Conservation (phyloP, 768 basidiomycete genomes). For the Mycena maculata region DNA sequence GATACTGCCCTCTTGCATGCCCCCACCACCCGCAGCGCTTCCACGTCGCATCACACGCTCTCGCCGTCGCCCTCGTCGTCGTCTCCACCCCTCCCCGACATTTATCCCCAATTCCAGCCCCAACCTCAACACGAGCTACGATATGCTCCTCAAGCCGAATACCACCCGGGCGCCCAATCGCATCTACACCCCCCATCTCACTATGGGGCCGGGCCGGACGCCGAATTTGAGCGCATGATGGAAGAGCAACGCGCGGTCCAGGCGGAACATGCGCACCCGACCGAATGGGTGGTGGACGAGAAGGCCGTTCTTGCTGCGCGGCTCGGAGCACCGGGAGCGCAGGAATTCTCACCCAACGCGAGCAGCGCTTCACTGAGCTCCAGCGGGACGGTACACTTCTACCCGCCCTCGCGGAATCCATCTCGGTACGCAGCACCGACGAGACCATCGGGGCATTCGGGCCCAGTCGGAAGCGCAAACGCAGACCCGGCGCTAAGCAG, state of each 20-base stretch:
- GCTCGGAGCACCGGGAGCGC: too few species aligned
- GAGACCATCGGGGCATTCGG: not conserved
- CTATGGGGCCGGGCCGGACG: not conserved
- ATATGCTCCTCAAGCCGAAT: not conserved
- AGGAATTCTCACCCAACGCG: too few species aligned
- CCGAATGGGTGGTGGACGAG: slow-evolving; percentile 8
- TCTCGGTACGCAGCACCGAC: not conserved
- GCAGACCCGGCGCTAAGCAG: slow-evolving; percentile 13
- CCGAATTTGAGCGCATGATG: slow-evolving; percentile 1
- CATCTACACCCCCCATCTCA: not conserved
- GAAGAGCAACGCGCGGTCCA: slow-evolving; percentile 28
- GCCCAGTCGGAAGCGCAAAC: not conserved
- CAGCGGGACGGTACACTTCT: not conserved
- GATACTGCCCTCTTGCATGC: too few species aligned
- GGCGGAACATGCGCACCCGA: slow-evolving; percentile 27
- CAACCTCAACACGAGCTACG: not conserved
- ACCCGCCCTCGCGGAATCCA: not conserved
- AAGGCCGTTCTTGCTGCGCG: not conserved
- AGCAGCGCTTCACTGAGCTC: too few species aligned
- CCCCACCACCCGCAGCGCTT: too few species aligned
- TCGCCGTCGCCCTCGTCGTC: too few species aligned
- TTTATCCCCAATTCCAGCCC: not conserved
- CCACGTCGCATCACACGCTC: too few species aligned
- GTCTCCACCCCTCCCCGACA: too few species aligned
- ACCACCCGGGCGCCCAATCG: not conserved